Conservation (phyloP, 129 eudicot species). For the Lactuca saligna region DNA sequence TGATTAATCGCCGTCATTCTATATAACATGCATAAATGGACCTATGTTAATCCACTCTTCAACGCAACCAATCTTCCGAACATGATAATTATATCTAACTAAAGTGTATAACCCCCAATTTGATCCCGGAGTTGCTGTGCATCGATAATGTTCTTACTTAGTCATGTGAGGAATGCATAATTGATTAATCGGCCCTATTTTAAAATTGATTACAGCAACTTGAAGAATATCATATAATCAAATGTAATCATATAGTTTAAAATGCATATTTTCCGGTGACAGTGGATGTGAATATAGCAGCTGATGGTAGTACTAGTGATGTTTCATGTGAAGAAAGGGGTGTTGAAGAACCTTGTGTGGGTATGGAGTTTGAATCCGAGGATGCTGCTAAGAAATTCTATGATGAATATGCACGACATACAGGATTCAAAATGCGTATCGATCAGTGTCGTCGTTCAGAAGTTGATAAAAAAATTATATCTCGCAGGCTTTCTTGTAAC, state of each 20-base stretch:
- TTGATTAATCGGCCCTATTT: not conserved
- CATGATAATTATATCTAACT: conserved; percentile 4
- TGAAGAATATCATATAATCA: not conserved
- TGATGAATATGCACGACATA: conserved; percentile 42
- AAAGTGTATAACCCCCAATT: conserved; percentile 18
- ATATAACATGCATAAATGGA: not conserved
- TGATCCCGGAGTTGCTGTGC: conserved; percentile 4
- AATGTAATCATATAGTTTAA: too few species aligned
- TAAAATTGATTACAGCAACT: not conserved
- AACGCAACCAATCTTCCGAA: not conserved
- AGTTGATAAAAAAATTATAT: conserved; percentile 46
- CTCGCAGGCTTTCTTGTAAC: conserved; percentile 51
- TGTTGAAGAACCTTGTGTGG: conserved; percentile 42
- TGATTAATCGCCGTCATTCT: conserved; percentile 11
- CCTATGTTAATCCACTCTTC: not conserved
- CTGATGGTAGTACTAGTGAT: conserved; percentile 31
- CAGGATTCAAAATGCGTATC: conserved; percentile 53
- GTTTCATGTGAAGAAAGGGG: conserved; percentile 24
- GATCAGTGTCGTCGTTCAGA: conserved; percentile 59
- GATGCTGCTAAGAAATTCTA: conserved; percentile 54
- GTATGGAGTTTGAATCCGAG: conserved; percentile 51
- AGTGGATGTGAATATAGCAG: conserved; percentile 31
- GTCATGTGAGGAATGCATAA: not conserved
- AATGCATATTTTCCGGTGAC: not conserved
- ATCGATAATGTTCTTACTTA: conserved; percentile 3